phyloP scores from a whole-genome alignment of 345 rosid genomes.

The Lumnitzera racemosa region DNA sequence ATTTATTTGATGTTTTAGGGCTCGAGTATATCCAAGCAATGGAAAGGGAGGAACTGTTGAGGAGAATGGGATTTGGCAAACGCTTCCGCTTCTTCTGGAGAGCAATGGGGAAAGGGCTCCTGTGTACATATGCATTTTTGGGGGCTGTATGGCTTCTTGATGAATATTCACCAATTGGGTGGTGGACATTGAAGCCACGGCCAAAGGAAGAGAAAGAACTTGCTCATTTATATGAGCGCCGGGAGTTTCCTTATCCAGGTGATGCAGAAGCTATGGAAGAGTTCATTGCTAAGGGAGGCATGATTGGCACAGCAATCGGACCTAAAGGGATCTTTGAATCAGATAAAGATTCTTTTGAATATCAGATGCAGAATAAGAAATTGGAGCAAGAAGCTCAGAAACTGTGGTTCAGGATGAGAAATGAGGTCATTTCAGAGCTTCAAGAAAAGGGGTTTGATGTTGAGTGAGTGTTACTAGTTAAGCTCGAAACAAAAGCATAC shows the following conservation, averaged over 20 bases:
- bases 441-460: constrained; percentile 74
- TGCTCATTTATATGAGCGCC: constrained; percentile 72
- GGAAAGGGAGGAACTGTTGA: constrained; percentile 45
- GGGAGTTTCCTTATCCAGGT: constrained; percentile 83
- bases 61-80: constrained; percentile 62
- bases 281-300: constrained; percentile 68
- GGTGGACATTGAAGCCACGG: constrained; percentile 87
- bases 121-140: constrained; percentile 60
- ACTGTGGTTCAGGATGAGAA: constrained; percentile 86
- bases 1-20: constrained; percentile 23
- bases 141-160: constrained; percentile 71
- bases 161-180: constrained; percentile 80
- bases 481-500: too few relatives aligned
- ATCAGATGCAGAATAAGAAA: constrained; percentile 69
- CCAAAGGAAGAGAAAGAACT: constrained; percentile 75
- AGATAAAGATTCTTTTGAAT: constrained; percentile 42
- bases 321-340: constrained; percentile 61
- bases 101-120: constrained; percentile 73
- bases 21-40: constrained; percentile 42
- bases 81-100: constrained; percentile 69
- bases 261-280: constrained; percentile 87
- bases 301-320: constrained; percentile 66
- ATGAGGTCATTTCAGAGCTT: constrained; percentile 74
- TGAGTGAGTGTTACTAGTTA: constrained; percentile 21
- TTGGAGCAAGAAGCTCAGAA: constrained; percentile 67